These are phyloP conservation scores for Pleodorina starrii DNA, from an alignment of 139 green algal species.

Conservation along the genomic window DNA sequence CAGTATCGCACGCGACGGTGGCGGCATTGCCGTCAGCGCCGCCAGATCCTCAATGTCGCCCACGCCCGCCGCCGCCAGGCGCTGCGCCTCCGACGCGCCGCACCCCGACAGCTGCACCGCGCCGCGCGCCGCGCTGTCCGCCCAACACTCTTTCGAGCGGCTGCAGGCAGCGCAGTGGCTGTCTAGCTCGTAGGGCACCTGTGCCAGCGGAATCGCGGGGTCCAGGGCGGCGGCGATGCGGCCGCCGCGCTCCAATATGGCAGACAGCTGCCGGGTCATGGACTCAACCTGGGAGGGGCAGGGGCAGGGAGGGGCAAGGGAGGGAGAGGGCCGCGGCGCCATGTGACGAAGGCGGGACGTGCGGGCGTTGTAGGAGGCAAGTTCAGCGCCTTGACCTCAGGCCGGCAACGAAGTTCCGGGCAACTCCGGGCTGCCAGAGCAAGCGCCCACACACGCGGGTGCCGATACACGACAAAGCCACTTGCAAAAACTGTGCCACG, in stretches of 20 bases:
- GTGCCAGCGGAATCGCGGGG: neutral
- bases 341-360: no score
- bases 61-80: constrained; percentile 8
- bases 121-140: neutral
- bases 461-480: no score
- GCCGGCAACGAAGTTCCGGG: no score
- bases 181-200: constrained; percentile 22
- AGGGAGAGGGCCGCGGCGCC: neutral
- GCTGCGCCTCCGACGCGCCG: neutral
- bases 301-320: no score
- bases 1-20: no score
- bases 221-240: neutral
- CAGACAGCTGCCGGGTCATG: neutral
- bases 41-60: constrained; percentile 24
- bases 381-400: no score
- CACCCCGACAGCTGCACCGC: constrained; percentile 16
- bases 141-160: neutral
- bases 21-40: neutral
- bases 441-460: no score
- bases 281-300: neutral
- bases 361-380: no score
- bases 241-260: neutral
- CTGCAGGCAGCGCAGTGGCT: constrained; percentile 1
- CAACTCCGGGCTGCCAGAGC: no score
- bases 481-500: no score